These are phyloP conservation scores for Tetrapisispora fleetii DNA, from an alignment of 805 yeast species.

Conservation along the genomic window DNA sequence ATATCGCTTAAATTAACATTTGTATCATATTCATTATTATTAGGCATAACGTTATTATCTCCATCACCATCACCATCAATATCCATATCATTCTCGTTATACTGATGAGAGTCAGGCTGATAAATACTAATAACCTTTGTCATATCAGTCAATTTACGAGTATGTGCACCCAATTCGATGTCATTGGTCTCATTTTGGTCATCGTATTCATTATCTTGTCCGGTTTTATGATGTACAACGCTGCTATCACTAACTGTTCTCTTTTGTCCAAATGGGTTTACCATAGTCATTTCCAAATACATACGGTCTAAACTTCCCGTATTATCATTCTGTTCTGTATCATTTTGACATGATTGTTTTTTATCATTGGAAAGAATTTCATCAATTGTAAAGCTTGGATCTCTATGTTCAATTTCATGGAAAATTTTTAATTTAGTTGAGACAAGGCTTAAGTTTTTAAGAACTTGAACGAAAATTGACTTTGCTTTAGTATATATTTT, in stretches of 20 bases:
- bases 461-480: constrained; percentile 7
- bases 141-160: constrained; percentile 23
- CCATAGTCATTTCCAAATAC: constrained; percentile 29
- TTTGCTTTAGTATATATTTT: constrained; percentile 9
- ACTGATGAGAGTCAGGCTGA: constrained; percentile 9
- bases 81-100: constrained; percentile 6
- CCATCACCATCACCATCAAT: constrained; percentile 4
- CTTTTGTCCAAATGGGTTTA: constrained; percentile 21
- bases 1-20: constrained; percentile 22
- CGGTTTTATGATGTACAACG: constrained; percentile 16
- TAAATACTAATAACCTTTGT: constrained; percentile 27
- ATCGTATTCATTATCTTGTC: neutral
- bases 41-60: neutral
- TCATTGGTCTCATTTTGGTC: neutral
- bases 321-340: neutral
- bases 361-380: constrained; percentile 4
- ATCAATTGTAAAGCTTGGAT: constrained; percentile 10
- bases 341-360: neutral
- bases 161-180: constrained; percentile 2
- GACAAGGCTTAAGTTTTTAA: constrained; percentile 11
- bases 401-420: constrained; percentile 19
- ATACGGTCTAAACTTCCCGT: constrained; percentile 6
- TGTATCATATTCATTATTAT: neutral
- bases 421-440: constrained; percentile 22
- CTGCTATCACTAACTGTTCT: constrained; percentile 15